phyloP scores from a whole-genome alignment of 2,329 filamentous ascomycete species.

The Chrysosporium keratinophilum region DNA sequence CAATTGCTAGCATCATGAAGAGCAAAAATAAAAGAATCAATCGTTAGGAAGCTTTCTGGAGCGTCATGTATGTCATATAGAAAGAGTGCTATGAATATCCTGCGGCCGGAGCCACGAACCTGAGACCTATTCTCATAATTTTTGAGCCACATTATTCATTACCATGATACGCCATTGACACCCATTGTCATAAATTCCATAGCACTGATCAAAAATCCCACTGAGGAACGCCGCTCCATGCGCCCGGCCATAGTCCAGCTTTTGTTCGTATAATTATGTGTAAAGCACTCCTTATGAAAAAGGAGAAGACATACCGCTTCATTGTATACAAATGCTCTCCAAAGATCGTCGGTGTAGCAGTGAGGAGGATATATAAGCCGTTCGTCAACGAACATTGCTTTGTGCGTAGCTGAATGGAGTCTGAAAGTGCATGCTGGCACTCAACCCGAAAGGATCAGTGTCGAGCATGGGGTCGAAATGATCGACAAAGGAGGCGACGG shows the following conservation, averaged over 20 bases:
- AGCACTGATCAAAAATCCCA: neutral
- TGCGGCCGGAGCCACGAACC: neutral
- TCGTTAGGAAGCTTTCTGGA: too few relatives aligned
- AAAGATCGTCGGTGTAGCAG: neutral
- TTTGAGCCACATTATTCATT: neutral
- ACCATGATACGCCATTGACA: conserved; percentile 2
- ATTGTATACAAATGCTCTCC: neutral
- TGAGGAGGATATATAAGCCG: neutral
- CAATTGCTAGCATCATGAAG: too few relatives aligned
- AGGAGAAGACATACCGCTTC: neutral
- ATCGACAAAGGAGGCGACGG: conserved; percentile 48
- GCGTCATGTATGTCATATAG: neutral
- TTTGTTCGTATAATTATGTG: conserved; percentile 1
- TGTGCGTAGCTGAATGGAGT: conserved; percentile 55
- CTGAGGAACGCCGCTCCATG: neutral
- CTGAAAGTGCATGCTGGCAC: conserved; percentile 90
- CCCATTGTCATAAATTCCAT: neutral
- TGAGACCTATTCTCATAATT: neutral
- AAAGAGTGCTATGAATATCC: neutral
- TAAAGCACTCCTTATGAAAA: neutral
- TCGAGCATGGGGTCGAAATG: conserved; percentile 80
- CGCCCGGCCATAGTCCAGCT: neutral
- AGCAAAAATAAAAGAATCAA: too few relatives aligned
- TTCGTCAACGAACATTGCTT: conserved; percentile 27
- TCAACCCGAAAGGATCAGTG: conserved; percentile 85